Base-by-base conservation (phyloP, 31 red algal species). In the Endocladia muricata region DNA sequence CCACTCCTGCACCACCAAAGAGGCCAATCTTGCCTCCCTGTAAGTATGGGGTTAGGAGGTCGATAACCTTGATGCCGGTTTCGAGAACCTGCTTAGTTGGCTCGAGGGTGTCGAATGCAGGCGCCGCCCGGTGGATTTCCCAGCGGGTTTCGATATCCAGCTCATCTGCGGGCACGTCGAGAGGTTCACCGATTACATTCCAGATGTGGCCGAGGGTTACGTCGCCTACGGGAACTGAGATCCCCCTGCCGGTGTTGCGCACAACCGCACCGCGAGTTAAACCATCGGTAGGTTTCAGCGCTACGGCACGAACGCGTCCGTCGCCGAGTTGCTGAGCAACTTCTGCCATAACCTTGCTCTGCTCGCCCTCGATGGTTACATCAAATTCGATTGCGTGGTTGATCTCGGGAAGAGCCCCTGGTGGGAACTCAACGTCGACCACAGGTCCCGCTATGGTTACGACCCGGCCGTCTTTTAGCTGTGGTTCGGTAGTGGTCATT, bases 1-100 rank as follows among this genome's bases (percentile, higher is more conserved):
- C 96, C 41, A 99, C 96, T 71, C 96, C 96, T 34, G 96, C 96
- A 73, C 96, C 96, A 62, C 96, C 96, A 67, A 99, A 99, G 32
- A 99, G 66, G 36, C 96, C 96, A 77, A 99, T 99, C 93, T 99
- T 99, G 58, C 96, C 96, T 56, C 96, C 96, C 69, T 84, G 76
- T 41, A 92, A 92, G 68, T 99, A 99, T 34, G 96, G 96, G 3
- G 96, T 92, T 40, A 99, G 86, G 44, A 99, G 71, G 79, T 99
- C 96, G 70, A 99, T 89, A 29, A 99, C 96, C 76, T 99, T 99
- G 68, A 99, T 99, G 60, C 96, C 96, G 28, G 96, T 99, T 55
- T 86, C 68, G 42, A 99, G 85, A 65, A 99, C 88, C 21, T 81
- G 83, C 15, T 88, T 89, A 34, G 84, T 90, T 11, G 92, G 92